Evolutionary conservation across 352 stramenopile species (phyloP).

Genomic region (Blastocystis sp.): DNA sequence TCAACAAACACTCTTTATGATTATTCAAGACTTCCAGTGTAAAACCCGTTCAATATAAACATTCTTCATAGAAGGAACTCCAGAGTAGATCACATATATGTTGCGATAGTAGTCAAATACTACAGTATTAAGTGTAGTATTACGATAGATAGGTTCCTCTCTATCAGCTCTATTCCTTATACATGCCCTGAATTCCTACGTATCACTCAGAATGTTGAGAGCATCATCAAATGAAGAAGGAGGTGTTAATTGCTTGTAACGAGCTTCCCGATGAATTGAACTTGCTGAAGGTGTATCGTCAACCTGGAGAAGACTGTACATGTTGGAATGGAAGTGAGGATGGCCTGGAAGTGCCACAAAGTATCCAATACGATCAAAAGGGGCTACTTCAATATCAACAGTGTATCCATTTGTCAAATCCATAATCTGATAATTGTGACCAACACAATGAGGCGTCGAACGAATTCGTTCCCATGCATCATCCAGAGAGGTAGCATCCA

Average conservation of each 20-base stretch:
- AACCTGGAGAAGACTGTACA: conserved; percentile 50
- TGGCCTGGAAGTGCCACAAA: neutral
- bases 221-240: conserved; percentile 29
- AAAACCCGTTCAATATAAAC: no score
- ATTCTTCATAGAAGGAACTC: neutral
- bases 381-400: conserved; percentile 46
- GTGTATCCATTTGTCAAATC: neutral
- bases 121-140: conserved; percentile 35
- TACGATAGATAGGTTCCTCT: conserved; percentile 36
- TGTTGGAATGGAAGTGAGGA: conserved; percentile 62
- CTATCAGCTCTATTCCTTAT: conserved; percentile 5
- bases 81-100: neutral
- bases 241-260: conserved; percentile 36
- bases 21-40: no score
- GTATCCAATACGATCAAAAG: conserved; percentile 42
- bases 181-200: neutral
- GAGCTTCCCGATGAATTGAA: conserved; percentile 44
- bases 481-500: conserved; percentile 38
- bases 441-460: conserved; percentile 36
- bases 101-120: neutral
- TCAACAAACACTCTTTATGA: neutral
- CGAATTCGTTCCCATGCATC: conserved; percentile 43
- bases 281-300: conserved; percentile 43
- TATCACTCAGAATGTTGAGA: conserved; percentile 36
- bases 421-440: conserved; percentile 62